Conservation (phyloP, 164 flowering plant genomes). For the Akebia trifoliata region DNA sequence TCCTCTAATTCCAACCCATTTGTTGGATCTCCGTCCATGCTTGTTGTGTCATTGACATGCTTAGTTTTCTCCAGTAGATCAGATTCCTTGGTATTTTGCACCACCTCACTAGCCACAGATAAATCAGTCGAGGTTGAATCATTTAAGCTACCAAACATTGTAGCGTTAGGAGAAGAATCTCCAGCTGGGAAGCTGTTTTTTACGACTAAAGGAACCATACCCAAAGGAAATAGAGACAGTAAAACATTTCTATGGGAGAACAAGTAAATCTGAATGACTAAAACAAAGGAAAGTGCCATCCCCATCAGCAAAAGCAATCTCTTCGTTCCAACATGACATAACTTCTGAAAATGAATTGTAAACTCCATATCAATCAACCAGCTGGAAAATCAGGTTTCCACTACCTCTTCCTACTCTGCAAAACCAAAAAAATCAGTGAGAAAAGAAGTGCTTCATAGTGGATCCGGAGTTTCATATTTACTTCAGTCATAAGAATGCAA, state of each 20-base stretch:
- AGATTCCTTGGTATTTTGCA: conserved; percentile 8
- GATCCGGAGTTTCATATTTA: too few species aligned
- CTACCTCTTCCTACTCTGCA: conserved; percentile 11
- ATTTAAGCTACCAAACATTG: conserved; percentile 22
- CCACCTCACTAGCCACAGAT: conserved; percentile 11
- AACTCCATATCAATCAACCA: conserved; percentile 27
- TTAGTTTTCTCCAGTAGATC: conserved; percentile 10
- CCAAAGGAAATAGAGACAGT: conserved; percentile 38
- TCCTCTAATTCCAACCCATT: conserved; percentile 18
- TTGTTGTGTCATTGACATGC: conserved; percentile 4
- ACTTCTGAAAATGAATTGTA: conserved; percentile 23
- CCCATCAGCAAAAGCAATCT: conserved; percentile 48
- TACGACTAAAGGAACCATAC: conserved; percentile 12
- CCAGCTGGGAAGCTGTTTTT: conserved; percentile 1
- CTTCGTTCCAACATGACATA: conserved; percentile 33
- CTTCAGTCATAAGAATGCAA: too few species aligned
- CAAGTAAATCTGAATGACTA: conserved; percentile 49
- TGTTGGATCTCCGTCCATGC: conserved; percentile 10
- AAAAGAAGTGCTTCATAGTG: neutral
- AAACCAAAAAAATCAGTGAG: neutral
- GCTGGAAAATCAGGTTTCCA: neutral
- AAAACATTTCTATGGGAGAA: conserved; percentile 63
- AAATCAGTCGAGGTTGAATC: conserved; percentile 16
- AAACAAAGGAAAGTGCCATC: conserved; percentile 42
- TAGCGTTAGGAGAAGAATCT: conserved; percentile 23